Conservation (phyloP, 768 basidiomycete genomes). For the Pholiota molesta region DNA sequence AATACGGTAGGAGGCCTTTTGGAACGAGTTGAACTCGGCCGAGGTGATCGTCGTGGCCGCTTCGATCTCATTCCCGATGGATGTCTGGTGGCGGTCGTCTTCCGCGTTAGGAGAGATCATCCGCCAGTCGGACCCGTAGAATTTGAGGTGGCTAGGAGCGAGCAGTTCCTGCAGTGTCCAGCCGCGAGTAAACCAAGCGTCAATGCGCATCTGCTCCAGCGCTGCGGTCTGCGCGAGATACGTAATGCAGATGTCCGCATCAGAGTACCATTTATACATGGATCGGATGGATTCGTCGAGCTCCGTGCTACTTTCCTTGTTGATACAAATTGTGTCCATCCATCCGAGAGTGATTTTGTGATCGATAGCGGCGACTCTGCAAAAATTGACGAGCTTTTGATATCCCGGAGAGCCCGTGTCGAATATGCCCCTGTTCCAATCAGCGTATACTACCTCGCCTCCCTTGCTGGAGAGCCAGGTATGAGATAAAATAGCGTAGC, state of each 20-base stretch:
- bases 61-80: background rate
- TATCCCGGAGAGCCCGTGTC: background rate
- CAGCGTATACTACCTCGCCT: background rate
- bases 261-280: constrained; percentile 12
- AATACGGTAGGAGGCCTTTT: background rate
- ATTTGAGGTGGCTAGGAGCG: constrained; percentile 5
- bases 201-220: background rate
- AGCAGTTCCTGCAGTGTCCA: constrained; percentile 12
- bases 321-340: constrained; percentile 12
- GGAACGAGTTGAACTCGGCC: background rate
- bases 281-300: constrained; percentile 17
- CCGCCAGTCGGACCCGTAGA: constrained; percentile 5
- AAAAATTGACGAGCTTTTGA: constrained; percentile 1
- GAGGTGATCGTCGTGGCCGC: constrained; percentile 3
- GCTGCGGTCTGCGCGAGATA: constrained; percentile 6
- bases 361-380: background rate
- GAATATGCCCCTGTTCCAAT: background rate
- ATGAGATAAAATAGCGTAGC: constrained; percentile 4
- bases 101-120: background rate
- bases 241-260: constrained; percentile 5
- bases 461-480: constrained; percentile 2
- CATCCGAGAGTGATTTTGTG: constrained; percentile 8
- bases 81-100: background rate
- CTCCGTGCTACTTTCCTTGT: constrained; percentile 12
- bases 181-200: constrained; percentile 7